phyloP scores from a whole-genome alignment of 2,329 filamentous ascomycete species.

The Ceratocystis eucalypticola region DNA sequence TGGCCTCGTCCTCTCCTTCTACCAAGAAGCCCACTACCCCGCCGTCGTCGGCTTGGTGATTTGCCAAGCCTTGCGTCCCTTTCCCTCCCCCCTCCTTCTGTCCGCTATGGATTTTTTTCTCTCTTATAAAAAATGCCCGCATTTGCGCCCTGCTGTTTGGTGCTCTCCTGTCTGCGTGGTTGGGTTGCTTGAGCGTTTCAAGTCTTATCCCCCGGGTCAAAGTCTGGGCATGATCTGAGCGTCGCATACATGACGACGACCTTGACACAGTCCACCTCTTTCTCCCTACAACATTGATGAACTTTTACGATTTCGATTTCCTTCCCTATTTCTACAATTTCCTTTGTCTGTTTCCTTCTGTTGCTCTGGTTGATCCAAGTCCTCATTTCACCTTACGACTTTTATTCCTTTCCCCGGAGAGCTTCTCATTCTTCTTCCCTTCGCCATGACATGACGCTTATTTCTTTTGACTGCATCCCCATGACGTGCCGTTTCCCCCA shows the following conservation, averaged over 20 bases:
- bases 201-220: not conserved
- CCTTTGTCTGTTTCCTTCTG: not conserved
- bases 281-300: not conserved
- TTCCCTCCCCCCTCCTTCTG: not conserved
- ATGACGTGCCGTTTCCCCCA: conserved; percentile 9
- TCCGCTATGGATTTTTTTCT: too few relatives aligned
- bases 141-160: not conserved
- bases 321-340: not conserved
- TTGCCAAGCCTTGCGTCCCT: not conserved
- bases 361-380: not conserved
- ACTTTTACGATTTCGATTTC: conserved; percentile 1
- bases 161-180: not conserved
- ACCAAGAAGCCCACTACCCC: conserved; percentile 3
- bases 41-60: conserved; percentile 2
- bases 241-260: not conserved
- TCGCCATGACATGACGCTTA: not conserved
- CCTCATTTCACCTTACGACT: not conserved
- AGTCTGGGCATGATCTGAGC: not conserved
- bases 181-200: not conserved
- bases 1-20: not conserved
- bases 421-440: not conserved
- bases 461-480: not conserved
- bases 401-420: not conserved
- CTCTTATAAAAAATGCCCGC: not conserved
- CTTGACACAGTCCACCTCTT: not conserved